Evolutionary conservation across 768 basidiomycete species (phyloP).

Genomic region (Trametes punicea): DNA sequence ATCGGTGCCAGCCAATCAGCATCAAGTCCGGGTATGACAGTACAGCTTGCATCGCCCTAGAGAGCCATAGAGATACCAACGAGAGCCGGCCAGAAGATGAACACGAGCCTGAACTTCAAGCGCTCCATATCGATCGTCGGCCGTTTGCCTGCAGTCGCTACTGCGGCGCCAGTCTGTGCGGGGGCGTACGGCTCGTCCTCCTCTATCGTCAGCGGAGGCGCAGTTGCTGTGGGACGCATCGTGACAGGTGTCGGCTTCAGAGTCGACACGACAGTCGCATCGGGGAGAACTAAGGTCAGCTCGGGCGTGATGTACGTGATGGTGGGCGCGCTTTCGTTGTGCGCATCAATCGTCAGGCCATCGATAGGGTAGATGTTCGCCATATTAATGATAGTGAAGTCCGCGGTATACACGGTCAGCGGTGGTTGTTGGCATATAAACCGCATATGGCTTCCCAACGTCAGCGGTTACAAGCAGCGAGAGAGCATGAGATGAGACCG

Average conservation of each 20-base stretch:
- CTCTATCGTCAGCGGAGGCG: slow-evolving; percentile 1
- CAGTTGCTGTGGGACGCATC: neutral
- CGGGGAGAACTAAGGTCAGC: slow-evolving; percentile 14
- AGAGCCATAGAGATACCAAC: slow-evolving; percentile 56
- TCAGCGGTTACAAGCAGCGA: neutral
- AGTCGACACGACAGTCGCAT: slow-evolving; percentile 10
- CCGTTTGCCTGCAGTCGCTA: slow-evolving; percentile 4
- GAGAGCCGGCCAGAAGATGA: slow-evolving; percentile 54
- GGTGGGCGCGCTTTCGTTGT: slow-evolving; percentile 7
- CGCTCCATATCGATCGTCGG: slow-evolving; percentile 24
- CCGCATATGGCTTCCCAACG: slow-evolving; percentile 30
- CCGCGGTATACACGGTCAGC: slow-evolving; percentile 46
- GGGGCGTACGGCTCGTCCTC: neutral
- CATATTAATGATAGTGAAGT: slow-evolving; percentile 42
- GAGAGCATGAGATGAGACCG: slow-evolving; percentile 12
- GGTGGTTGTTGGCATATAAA: slow-evolving; percentile 31
- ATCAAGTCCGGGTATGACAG: neutral
- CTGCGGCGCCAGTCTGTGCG: slow-evolving; percentile 1
- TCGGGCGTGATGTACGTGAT: slow-evolving; percentile 13
- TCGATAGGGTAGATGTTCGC: slow-evolving; percentile 11
- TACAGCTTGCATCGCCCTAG: slow-evolving; percentile 23
- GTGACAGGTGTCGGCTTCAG: slow-evolving; percentile 7
- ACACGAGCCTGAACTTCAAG: slow-evolving; percentile 44
- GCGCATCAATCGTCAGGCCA: slow-evolving; percentile 6
- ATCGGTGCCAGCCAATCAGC: neutral